Evolutionary conservation across 1,139 yeast species (phyloP), one percentile per base, ranked within the genome.

Genomic region (Pichia sp.): DNA sequence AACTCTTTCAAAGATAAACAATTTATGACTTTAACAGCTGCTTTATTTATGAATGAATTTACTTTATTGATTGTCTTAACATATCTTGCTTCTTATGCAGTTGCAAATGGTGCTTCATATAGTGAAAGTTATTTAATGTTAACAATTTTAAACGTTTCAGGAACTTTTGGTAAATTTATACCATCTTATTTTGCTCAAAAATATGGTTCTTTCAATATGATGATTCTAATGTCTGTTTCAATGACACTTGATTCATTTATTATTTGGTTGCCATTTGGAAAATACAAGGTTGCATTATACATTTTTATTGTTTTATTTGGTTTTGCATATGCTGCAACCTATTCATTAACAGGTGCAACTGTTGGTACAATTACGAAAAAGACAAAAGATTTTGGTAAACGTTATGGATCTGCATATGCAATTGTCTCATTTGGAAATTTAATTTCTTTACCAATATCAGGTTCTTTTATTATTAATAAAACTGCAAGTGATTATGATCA

Each of bases 321-420:
- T 0, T 71, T 72, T 57, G 70, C 71, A 53, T 62, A 61, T 52
- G 61, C 66, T 14, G 57, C 66, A 13, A 61, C 67, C 1, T 64
- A 62, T 42, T 60, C 67, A 1, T 51, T 65, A 9, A 60, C 65
- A 1, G 65, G 66, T 30, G 77, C 75, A 0, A 73, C 81, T 56
- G 72, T 79, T 49, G 81, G 83, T 1, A 87, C 84, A 62, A 80
- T 84, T 33, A 80, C 88, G 42, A 75, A 74, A 49, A 57, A 52
- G 31, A 80, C 84, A 1, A 80, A 80, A 44, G 79, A 77, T 53
- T 84, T 83, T 61, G 91, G 91, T 41, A 81, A 77, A 62, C 73
- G 87, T 30, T 84, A 83, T 61, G 87, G 91, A 0, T 81, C 87
- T 0, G 75, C 84, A 64, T 84, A 84, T 64, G 81, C 81, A 58